Evolutionary conservation across 2,329 filamentous ascomycete species (phyloP).

Genomic region (Paecilomyces sp.): DNA sequence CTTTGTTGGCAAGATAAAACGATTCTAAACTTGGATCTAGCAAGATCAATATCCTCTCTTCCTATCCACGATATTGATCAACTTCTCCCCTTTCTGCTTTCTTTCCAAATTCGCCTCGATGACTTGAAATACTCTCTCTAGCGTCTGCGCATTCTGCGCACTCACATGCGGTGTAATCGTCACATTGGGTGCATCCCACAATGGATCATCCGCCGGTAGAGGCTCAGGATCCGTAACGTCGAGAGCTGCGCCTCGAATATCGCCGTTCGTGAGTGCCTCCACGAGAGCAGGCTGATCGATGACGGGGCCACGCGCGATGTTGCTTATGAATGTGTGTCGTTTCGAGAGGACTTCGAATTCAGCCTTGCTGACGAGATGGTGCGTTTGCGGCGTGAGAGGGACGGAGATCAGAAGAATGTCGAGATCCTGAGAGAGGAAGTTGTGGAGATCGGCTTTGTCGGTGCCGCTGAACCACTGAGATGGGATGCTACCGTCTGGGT

Average conservation of each 20-base stretch:
- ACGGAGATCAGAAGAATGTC: constrained; percentile 52
- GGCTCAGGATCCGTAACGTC: constrained; percentile 79
- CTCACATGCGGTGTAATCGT: constrained; percentile 63
- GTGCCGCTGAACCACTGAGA: constrained; percentile 51
- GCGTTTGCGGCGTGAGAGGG: constrained; percentile 51
- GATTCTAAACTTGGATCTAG: background rate
- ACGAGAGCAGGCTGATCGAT: constrained; percentile 58
- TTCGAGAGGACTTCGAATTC: constrained; percentile 50
- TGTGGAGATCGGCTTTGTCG: constrained; percentile 43
- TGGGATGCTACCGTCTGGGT: constrained; percentile 49
- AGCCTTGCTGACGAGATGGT: constrained; percentile 44
- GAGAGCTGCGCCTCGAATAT: constrained; percentile 60
- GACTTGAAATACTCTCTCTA: constrained; percentile 51
- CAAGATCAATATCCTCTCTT: constrained; percentile 51
- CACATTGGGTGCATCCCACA: constrained; percentile 65
- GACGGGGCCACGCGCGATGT: constrained; percentile 62
- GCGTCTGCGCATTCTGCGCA: constrained; percentile 48
- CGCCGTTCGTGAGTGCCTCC: constrained; percentile 48
- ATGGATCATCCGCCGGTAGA: constrained; percentile 56
- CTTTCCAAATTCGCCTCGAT: constrained; percentile 51
- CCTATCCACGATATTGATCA: constrained; percentile 58
- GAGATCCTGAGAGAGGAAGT: constrained; percentile 49
- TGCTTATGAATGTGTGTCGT: constrained; percentile 53
- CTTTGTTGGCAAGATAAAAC: no score
- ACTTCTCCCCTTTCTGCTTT: constrained; percentile 43